A percentile compares a stretch with the other conserved stretches of the same genome.
These are phyloP conservation scores for Chrysanthemum lavandulifolium DNA, from an alignment of 129 eudicot species.

Conservation along the genomic window DNA sequence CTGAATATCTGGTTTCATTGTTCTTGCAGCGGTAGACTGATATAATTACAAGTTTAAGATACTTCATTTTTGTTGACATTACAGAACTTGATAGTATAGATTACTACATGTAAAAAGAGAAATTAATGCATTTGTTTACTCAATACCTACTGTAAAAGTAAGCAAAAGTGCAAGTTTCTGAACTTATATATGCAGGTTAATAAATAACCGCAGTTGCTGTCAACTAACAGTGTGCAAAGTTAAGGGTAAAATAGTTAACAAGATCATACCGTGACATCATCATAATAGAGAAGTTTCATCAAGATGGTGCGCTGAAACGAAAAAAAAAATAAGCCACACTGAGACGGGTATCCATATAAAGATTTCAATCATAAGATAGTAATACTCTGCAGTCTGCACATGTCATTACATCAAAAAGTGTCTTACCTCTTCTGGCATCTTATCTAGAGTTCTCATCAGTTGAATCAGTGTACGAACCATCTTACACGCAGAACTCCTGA, in stretches of 20 bases:
- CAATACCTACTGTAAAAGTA: neutral
- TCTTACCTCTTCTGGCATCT: constrained; percentile 97
- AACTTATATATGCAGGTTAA: no score
- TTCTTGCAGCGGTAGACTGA: neutral
- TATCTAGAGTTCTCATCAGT: constrained; percentile 96
- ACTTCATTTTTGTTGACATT: neutral
- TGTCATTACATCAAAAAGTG: constrained; percentile 13
- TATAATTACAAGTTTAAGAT: constrained; percentile 7
- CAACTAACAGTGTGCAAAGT: constrained; percentile 10
- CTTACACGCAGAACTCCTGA: constrained; percentile 96
- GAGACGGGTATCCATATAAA: no score
- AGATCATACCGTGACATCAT: constrained; percentile 90
- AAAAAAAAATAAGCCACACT: neutral
- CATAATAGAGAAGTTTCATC: constrained; percentile 93
- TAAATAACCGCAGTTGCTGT: constrained; percentile 5
- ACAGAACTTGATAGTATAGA: neutral
- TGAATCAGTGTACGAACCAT: constrained; percentile 93
- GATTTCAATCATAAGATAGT: neutral
- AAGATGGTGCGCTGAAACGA: constrained; percentile 88
- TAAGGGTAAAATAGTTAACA: constrained; percentile 20
- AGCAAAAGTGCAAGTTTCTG: no score
- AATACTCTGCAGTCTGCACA: neutral
- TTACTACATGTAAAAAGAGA: constrained; percentile 4
- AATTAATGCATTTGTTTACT: neutral
- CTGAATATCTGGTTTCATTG: neutral